phyloP scores from a whole-genome alignment of 2,329 filamentous ascomycete species.

The Mycosphaerelloides madeirae region DNA sequence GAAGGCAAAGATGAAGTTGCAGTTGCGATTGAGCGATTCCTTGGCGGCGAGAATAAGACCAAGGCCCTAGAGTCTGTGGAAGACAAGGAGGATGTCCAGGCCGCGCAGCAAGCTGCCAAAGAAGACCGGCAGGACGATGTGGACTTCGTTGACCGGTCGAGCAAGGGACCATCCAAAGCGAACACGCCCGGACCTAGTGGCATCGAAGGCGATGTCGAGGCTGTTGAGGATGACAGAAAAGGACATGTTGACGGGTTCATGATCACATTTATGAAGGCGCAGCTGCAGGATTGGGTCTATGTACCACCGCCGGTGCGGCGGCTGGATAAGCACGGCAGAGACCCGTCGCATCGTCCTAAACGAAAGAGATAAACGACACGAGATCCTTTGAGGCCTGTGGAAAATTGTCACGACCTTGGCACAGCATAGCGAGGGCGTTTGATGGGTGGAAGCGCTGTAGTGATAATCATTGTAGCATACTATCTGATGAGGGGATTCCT shows the following conservation, averaged over 20 bases:
- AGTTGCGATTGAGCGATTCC: slow-evolving; percentile 78
- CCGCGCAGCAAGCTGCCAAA: slow-evolving; percentile 80
- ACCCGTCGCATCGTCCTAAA: slow-evolving; percentile 34
- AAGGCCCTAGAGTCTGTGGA: slow-evolving; percentile 83
- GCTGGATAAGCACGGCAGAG: slow-evolving; percentile 34
- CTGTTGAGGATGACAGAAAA: slow-evolving; percentile 51
- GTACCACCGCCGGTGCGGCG: slow-evolving; percentile 32
- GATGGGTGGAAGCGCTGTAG: no score
- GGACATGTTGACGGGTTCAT: slow-evolving; percentile 65
- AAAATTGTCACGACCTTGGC: no score
- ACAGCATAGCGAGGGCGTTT: not conserved
- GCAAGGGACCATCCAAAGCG: slow-evolving; percentile 37
- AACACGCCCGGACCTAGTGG: slow-evolving; percentile 31
- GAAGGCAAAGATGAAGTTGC: slow-evolving; percentile 64
- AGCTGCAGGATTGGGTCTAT: slow-evolving; percentile 30
- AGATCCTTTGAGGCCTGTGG: no score
- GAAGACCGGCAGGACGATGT: slow-evolving; percentile 80
- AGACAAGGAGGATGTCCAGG: slow-evolving; percentile 84
- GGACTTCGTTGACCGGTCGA: slow-evolving; percentile 64
- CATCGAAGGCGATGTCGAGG: slow-evolving; percentile 42
- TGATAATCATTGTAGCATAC: no score
- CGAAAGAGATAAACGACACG: slow-evolving; percentile 23
- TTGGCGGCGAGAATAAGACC: slow-evolving; percentile 61
- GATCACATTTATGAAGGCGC: slow-evolving; percentile 31
- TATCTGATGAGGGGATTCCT: no score